Conservation (phyloP, 148 eudicot genomes). For the Chenopodium suecicum region DNA sequence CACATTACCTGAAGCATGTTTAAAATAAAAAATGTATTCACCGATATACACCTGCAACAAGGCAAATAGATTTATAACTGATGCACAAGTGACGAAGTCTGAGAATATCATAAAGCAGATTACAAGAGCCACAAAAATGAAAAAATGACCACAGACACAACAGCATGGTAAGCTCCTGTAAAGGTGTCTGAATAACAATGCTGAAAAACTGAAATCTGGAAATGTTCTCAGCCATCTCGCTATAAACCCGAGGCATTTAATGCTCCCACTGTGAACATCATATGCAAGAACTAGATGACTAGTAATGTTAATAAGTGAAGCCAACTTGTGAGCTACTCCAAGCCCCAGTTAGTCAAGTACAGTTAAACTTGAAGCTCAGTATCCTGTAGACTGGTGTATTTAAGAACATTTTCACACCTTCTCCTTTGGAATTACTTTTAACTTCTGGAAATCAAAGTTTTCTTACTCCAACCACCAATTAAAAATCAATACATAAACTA, state of each 20-base stretch:
- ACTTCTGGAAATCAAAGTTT: too few species aligned
- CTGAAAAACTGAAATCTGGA: neutral
- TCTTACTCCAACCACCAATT: too few species aligned
- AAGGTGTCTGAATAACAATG: neutral
- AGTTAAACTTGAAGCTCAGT: neutral
- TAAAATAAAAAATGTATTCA: conserved; percentile 74
- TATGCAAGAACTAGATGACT: neutral
- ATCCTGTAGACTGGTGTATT: neutral
- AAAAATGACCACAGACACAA: too few species aligned
- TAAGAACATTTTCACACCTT: neutral
- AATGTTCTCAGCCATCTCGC: neutral
- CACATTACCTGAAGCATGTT: conserved; percentile 85
- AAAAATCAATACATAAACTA: too few species aligned
- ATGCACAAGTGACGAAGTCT: neutral
- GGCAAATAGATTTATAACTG: neutral
- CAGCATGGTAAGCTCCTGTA: conserved; percentile 11
- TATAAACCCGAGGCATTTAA: neutral
- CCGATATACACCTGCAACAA: conserved; percentile 81
- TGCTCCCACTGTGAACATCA: neutral
- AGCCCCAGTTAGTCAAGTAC: neutral
- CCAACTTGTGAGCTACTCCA: neutral
- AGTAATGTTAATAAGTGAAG: neutral
- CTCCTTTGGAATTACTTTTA: neutral
- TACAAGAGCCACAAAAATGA: neutral
- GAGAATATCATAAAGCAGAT: neutral